Percentiles rank a stretch among this genome's conserved stretches.
These are phyloP conservation scores for Haplosporangium sp. DNA, from an alignment of 371 early-diverging fungal species.

Conservation along the genomic window DNA sequence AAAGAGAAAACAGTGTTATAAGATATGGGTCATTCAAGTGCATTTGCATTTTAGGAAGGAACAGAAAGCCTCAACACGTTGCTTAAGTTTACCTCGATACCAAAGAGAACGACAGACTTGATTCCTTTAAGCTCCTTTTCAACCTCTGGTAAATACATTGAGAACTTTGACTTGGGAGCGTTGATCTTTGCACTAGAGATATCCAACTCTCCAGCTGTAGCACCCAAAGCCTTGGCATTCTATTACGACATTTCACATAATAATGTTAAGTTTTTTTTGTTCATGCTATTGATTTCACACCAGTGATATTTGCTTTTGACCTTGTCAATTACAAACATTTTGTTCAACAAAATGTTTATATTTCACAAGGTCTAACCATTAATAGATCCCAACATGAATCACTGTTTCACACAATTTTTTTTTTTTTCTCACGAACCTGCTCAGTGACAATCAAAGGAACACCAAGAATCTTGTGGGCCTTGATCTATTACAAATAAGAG, in stretches of 20 bases:
- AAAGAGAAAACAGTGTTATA: neutral
- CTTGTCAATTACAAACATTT: no score
- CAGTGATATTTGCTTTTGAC: no score
- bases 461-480: conserved; percentile 76
- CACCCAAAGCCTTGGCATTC: conserved; percentile 81
- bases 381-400: no score
- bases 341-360: no score
- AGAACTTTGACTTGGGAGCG: conserved; percentile 88
- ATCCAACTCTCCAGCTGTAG: conserved; percentile 86
- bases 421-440: conserved; percentile 73
- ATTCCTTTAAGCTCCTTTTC: conserved; percentile 65
- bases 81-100: conserved; percentile 91
- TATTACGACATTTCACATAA: conserved; percentile 21
- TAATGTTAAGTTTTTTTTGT: no score
- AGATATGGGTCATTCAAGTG: neutral
- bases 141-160: conserved; percentile 86
- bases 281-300: no score
- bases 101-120: conserved; percentile 86
- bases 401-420: no score
- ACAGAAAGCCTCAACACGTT: conserved; percentile 79
- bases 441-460: conserved; percentile 93
- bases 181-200: conserved; percentile 67
- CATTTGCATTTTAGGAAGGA: neutral
- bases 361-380: no score
- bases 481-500: conserved; percentile 53